Percentiles rank a stretch among this genome's conserved stretches.
Conservation (phyloP, 345 rosid species). For the Kandelia obovata region DNA sequence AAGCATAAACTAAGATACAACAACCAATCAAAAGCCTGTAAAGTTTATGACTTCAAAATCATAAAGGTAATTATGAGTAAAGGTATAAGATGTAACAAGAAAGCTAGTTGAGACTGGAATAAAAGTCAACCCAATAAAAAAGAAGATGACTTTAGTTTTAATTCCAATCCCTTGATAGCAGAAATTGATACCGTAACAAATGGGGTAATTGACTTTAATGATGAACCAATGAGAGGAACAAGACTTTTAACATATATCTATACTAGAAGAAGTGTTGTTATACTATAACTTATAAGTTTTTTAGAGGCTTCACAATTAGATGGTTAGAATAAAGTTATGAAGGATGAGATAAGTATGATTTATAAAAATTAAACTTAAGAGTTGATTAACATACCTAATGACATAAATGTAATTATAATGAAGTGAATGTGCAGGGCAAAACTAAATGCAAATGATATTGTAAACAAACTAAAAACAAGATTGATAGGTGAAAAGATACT, state of each 20-base stretch:
- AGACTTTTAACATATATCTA: background rate
- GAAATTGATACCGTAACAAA: background rate
- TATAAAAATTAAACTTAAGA: background rate
- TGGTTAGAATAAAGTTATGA: background rate
- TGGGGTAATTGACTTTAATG: no score
- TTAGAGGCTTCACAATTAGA: background rate
- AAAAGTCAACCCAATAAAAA: background rate
- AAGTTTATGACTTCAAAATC: background rate
- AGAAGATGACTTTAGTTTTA: background rate
- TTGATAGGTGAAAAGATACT: background rate
- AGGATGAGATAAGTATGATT: background rate
- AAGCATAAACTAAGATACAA: background rate
- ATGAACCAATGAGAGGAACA: background rate
- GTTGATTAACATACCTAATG: background rate
- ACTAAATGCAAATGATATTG: background rate
- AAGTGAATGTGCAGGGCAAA: background rate
- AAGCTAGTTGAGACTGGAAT: background rate
- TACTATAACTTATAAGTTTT: no score
- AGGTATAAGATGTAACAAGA: background rate
- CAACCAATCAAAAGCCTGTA: background rate
- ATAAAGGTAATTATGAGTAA: background rate
- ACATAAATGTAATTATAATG: background rate
- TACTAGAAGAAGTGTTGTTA: background rate
- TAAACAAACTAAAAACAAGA: background rate
- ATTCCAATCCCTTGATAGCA: background rate